Conservation (phyloP, 164 flowering plant species). For the Platanus orientalis region DNA sequence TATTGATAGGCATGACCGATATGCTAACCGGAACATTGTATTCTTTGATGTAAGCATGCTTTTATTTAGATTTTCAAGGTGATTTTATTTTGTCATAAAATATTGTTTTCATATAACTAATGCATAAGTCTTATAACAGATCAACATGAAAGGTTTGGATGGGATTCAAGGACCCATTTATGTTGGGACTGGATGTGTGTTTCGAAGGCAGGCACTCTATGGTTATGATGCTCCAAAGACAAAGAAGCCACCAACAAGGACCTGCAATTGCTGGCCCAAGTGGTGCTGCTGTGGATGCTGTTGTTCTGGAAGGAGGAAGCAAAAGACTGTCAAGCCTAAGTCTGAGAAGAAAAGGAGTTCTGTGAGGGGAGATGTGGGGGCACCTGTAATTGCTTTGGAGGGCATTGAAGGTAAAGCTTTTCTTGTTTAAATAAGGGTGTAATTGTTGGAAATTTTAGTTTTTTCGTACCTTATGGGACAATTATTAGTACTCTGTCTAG, state of each 20-base stretch:
- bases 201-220: too few species aligned
- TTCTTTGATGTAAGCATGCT: conserved; percentile 62
- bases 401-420: conserved; percentile 40
- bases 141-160: conserved; percentile 78
- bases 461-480: too few species aligned
- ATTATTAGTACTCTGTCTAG: too few species aligned
- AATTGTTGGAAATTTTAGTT: too few species aligned
- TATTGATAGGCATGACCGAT: conserved; percentile 53
- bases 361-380: conserved; percentile 28
- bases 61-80: not conserved
- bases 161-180: conserved; percentile 85
- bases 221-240: conserved; percentile 59
- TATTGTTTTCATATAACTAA: not conserved
- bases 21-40: conserved; percentile 55
- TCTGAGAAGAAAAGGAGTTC: conserved; percentile 39
- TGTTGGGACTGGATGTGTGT: conserved; percentile 80
- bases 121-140: conserved; percentile 27
- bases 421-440: too few species aligned
- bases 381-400: conserved; percentile 32
- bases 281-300: conserved; percentile 65
- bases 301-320: conserved; percentile 40
- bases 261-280: conserved; percentile 62
- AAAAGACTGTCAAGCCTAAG: conserved; percentile 36
- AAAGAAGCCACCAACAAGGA: conserved; percentile 46
- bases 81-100: not conserved